Base-by-base conservation (phyloP, 208 protist genomes). In the Leishmania turanica region DNA sequence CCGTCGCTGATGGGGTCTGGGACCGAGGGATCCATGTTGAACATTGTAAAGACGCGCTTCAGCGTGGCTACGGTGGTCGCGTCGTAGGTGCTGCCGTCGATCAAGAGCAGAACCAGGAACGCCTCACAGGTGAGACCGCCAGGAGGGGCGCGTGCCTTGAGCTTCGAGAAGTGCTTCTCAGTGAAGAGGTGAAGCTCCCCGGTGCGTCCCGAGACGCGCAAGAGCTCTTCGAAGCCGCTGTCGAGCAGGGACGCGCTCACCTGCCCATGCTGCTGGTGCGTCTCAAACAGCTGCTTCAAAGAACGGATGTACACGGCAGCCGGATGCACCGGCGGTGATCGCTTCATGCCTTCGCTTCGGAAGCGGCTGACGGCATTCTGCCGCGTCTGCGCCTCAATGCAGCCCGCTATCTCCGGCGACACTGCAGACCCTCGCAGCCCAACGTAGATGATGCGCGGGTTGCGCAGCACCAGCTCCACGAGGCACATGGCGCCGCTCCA, bases 401-500 rank as follows among this genome's bases (percentile, higher is more conserved):
- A 84, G 68, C 92, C 88, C 34, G 82, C 62, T 17, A 88, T 84
- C 40, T 82, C 81, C 9, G 11, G 6, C 7, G 88, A 74, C 8
- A 95, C 83, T 21, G 83, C 81, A 1, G 92, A 91, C 0, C 80
- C 70, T 49, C 70, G 83, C 13, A 97, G 79, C 45, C 86, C 84
- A 27, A 95, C 81, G 51, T 92, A 86, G 21, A 88, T 93, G 51
- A 97, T 85, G 72, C 83, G 87, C 2, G 53, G 65, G 78, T 95
- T 96, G 60, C 73, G 68, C 77, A 86, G n/a, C 40, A 90, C 83
- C 37, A 92, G 53, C 80, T 93, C 87, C 17, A 82, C 78, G 19
- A 97, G 56, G 77, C 89, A 95, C 86, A 93, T 95, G 49, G 90
- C 94, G 15, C 91, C 92, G 2, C 82, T 95, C 92, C 94, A 97